These are phyloP conservation scores for Cymbopogon citratus DNA, from an alignment of 176 grass and related monocot genomes.

Conservation along the genomic window DNA sequence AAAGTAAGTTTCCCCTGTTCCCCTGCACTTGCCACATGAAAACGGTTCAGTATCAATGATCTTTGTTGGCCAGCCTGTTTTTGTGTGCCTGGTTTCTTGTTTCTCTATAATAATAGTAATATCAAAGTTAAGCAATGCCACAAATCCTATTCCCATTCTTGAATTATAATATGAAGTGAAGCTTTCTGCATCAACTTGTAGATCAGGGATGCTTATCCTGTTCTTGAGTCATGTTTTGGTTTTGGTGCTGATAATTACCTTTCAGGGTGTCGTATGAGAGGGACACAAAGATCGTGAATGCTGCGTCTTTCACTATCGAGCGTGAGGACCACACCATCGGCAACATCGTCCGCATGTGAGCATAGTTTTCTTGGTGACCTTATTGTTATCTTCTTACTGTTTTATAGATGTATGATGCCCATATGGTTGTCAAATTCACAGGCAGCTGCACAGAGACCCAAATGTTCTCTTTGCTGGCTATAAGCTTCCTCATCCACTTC, in stretches of 20 bases:
- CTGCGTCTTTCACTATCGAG: conserved; percentile 44
- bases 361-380: not conserved
- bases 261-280: conserved; percentile 43
- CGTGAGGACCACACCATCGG: conserved; percentile 52
- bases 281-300: conserved; percentile 57
- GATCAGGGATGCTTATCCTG: not conserved
- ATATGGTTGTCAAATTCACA: not conserved
- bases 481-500: conserved; percentile 35
- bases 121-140: not conserved
- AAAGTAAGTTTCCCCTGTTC: conserved; percentile 19
- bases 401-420: not conserved
- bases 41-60: not conserved
- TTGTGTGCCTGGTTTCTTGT: not conserved
- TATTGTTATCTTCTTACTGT: not conserved
- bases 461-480: conserved; percentile 57
- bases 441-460: conserved; percentile 51
- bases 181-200: not conserved
- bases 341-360: conserved; percentile 45
- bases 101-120: not conserved
- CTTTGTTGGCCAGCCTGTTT: not conserved
- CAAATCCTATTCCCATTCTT: not conserved
- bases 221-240: not conserved
- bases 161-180: not conserved
- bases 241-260: not conserved
- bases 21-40: not conserved